A percentile compares a stretch with the other conserved stretches of the same genome.
Conservation (phyloP, 23 red algal species). For the Cyanidioschyzon merolae region DNA sequence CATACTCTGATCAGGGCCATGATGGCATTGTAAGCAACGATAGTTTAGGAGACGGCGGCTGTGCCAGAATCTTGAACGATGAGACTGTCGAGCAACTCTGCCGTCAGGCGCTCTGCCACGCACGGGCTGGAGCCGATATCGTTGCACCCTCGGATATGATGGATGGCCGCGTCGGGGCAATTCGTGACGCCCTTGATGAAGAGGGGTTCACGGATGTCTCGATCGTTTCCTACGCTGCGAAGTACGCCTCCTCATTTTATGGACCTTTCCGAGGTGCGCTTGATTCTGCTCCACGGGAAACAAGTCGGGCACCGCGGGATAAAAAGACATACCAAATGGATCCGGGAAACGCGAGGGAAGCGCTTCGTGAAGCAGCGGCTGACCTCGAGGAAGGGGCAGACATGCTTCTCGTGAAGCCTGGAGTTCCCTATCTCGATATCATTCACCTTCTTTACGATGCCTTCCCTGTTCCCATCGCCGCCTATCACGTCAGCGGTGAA, state of each 20-base stretch:
- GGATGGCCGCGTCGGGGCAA: constrained; percentile 93
- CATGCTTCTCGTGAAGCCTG: constrained; percentile 99
- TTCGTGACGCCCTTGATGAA: constrained; percentile 71
- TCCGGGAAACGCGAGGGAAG: constrained; percentile 75
- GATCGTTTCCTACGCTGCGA: constrained; percentile 93
- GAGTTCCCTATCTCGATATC: constrained; percentile 93
- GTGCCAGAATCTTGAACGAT: constrained; percentile 76
- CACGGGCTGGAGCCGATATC: constrained; percentile 81
- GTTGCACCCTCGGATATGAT: constrained; percentile 99
- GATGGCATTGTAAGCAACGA: constrained; percentile 85
- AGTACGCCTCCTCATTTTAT: constrained; percentile 93
- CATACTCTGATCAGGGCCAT: constrained; percentile 94
- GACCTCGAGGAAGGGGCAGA: constrained; percentile 92
- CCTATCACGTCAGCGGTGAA: constrained; percentile 93
- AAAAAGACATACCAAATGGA: constrained; percentile 99
- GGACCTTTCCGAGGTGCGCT: constrained; percentile 91
- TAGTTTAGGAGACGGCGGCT: constrained; percentile 52
- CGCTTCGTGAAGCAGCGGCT: constrained; percentile 53
- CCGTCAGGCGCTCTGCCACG: constrained; percentile 86
- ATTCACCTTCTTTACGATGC: constrained; percentile 47
- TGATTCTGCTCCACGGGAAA: constrained; percentile 70
- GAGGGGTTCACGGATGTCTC: constrained; percentile 83
- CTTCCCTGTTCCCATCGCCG: constrained; percentile 56
- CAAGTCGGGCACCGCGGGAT: constrained; percentile 65
- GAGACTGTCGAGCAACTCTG: constrained; percentile 90